Evolutionary conservation across 2,329 filamentous ascomycete genomes (phyloP), one percentile per base, ranked within the genome.

Genomic region (Stachybotrys chartarum): DNA sequence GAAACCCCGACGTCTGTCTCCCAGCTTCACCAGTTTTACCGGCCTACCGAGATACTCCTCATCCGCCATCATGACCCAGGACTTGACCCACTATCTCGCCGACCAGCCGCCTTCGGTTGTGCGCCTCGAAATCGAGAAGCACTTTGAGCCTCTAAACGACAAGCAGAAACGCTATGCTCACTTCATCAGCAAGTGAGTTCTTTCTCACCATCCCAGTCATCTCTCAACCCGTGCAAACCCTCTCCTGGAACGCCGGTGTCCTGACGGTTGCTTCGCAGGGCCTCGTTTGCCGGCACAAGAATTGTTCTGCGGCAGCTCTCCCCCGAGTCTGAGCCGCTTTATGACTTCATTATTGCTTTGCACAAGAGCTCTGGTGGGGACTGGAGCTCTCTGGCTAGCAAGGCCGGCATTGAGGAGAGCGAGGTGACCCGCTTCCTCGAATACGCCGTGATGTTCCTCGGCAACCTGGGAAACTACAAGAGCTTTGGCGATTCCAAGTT

Each of bases 81-180:
- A 86, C 60, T 75, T 86, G 59, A 77, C 78, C 70, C 88, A 96
- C 68, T 97, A 96, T 71, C 81, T 96, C 58, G 92, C 94, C 50
- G 94, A 99, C 72, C 86, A 87, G 60, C 94, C 94, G 50, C 94
- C 94, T 1, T 88, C 86, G 51, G 84, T 97, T 55, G 93, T 97
- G 57, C 85, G 87, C 51, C 83, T 99, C 52, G 87, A 91, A 70
- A 94, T 97, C 70, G 91, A 91, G 75, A 89, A 91, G 68, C 93
- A 97, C 74, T 99, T 97, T 65, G 88, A 93, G 55, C 84, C 85
- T 42, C 73, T 94, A 58, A 80, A 75, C 54, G 83, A 89, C 65
- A 78, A 88, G 68, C 84, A 96, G 76, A 91, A 93, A 77, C 86
- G 88, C 68, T 97, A 97, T 78, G 89, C 92, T 60, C 92, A 97